Base-by-base conservation (phyloP, 176 grass and related monocot species). In the Melocanna baccifera region DNA sequence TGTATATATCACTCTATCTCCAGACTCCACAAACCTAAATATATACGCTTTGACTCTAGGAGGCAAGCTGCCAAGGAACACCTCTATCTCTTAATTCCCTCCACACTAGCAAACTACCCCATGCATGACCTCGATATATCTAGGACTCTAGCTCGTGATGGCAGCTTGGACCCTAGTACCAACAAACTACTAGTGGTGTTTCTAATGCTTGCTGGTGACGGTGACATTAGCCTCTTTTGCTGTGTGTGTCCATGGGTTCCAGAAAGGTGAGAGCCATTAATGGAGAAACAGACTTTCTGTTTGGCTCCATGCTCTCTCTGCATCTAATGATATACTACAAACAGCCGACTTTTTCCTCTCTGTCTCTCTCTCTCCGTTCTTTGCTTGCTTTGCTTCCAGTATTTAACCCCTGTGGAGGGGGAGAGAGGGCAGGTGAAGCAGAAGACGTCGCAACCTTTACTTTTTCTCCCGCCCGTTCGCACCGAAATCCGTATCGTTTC, bases 271-370 rank as follows among this genome's bases (percentile, higher is more conserved):
- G 57, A 67, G 34, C 87, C 81, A 90, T 92, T 90, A 85, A 92
- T 90, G 91, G 91, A 77, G 85, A 81, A 90, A 92, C 81, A 76
- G 78, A 90, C 71, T 91, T 90, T 92, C 91, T 29, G 88, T 92
- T 92, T 85, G 89, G 75, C 80, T 83, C 89, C 89, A 91, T 91
- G 88, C 85, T 68, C 68, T 8, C 89, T 10, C 86, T 80, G 89
- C 81, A 84, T 75, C 89, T 91, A 91, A 87, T 87, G 85, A 70
- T 32, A 56, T 63, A 26, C 39, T 64, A 67, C 85, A 87, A 85
- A 85, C 81, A 88, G 80, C 75, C 90, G 73, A 63, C 86, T 86
- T 85, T 65, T 84, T n/a, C n/a, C 80, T 71, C 36, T n/a, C n/a
- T n/a, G n/a, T n/a, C 71, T 47, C 82, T 51, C 76, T 45, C 86